Evolutionary conservation across 805 yeast genomes (phyloP).

Genomic region (Nakazawaea peltata): DNA sequence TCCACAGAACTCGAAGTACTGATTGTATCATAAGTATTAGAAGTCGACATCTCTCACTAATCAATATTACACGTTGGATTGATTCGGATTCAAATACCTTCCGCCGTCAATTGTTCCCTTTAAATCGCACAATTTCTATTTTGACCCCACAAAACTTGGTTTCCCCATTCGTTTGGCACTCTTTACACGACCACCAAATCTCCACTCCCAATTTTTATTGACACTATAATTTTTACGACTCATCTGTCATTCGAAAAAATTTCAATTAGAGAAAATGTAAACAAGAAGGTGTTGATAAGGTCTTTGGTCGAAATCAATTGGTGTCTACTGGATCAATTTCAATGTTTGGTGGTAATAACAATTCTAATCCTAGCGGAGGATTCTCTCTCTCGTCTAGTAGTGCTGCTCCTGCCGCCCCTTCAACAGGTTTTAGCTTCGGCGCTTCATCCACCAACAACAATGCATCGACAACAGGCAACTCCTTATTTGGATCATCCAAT

Average conservation of each 20-base stretch:
- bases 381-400: too few species aligned
- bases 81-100: too few species aligned
- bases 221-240: too few species aligned
- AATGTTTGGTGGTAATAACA: background rate
- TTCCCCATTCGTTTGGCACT: background rate
- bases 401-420: background rate
- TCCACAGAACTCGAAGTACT: constrained; percentile 26
- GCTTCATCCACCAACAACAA: background rate
- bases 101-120: background rate
- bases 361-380: background rate
- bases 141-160: background rate
- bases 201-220: background rate
- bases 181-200: background rate
- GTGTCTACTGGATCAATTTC: constrained; percentile 1
- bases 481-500: constrained; percentile 1
- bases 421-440: background rate
- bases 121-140: background rate
- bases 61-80: too few species aligned
- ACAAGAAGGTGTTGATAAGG: background rate
- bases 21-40: constrained; percentile 26
- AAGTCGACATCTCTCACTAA: constrained; percentile 24
- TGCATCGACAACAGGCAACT: background rate
- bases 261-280: background rate
- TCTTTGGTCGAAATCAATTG: background rate
- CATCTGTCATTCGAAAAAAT: too few species aligned